Base-by-base conservation (phyloP, 139 green algal genomes). In the Deuterostichococcus epilithicus region DNA sequence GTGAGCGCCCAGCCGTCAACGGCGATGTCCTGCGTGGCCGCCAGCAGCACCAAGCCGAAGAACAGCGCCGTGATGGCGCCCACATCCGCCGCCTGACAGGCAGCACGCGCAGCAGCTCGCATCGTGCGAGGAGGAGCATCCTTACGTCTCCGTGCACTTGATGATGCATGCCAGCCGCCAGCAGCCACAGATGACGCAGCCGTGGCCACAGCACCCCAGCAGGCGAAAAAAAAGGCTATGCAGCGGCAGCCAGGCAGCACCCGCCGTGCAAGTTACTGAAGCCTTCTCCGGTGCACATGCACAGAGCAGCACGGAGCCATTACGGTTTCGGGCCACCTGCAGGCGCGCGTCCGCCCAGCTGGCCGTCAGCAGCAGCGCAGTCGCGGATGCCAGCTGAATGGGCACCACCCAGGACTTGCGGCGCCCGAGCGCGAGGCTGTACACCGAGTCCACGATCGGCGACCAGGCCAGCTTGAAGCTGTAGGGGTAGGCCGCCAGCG, bases 1-100 rank as follows among this genome's bases (percentile, higher is more conserved):
- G 89, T 97, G 32, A 98, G 83, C 36, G 94, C 94, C 94, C 94
- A 98, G 63, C 94, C 93, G 80, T 98, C 94, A 37, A 98, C 92
- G 22, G 92, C 92, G 69, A 98, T 95, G 87, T 98, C 94, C 82
- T 98, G 94, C 15, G 94, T 98, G 32, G 94, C 94, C 33, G 91
- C 92, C 70, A 97, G 83, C 39, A 97, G 78, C 47, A 97, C 92
- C 60, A 97, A 86, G 3, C 88, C 66, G 71, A 95, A 92, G 85
- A 98, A 97, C 20, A 97, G 83, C 6, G 45, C 71, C 8, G 93
- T 97, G 20, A 97, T 84, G 13, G 73, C 42, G 0, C 59, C 63
- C 3, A 96, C 86, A 72, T 95, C 87, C 8, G 87, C 88, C 34
- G 77, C 68, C 6, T 91, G 38, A 52, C 13, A 52, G 42, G n/a